Evolutionary conservation across 1,139 yeast genomes (phyloP).

Genomic region (Diutina catenulata): DNA sequence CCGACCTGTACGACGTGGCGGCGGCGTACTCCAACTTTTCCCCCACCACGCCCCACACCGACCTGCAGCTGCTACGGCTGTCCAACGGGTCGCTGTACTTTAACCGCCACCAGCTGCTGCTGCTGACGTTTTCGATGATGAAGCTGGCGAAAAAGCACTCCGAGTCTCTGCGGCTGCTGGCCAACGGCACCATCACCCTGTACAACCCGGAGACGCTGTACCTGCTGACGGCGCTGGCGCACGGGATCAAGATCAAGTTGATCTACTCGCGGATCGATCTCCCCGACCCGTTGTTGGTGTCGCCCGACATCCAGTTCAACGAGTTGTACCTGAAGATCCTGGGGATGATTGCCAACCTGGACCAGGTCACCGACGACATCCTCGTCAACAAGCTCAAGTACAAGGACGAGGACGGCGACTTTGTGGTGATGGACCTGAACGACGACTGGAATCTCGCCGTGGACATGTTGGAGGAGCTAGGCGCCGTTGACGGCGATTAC

Average conservation of each 20-base stretch:
- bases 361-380: conserved; percentile 22
- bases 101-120: conserved; percentile 32
- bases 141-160: conserved; percentile 6
- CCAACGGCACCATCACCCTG: conserved; percentile 8
- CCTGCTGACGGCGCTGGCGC: conserved; percentile 6
- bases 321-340: conserved; percentile 34
- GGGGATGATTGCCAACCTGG: conserved; percentile 22
- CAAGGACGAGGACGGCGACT: conserved; percentile 93
- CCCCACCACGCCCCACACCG: conserved; percentile 8
- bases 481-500: neutral
- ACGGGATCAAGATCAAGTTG: conserved; percentile 32
- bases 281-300: conserved; percentile 25
- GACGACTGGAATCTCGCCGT: conserved; percentile 59
- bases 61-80: conserved; percentile 12
- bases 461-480: conserved; percentile 35
- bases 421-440: conserved; percentile 73
- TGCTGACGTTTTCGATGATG: conserved; percentile 38
- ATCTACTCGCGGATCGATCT: conserved; percentile 35
- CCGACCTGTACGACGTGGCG: conserved; percentile 17
- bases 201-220: conserved; percentile 6
- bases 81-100: conserved; percentile 15
- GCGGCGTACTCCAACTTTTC: conserved; percentile 11
- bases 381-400: conserved; percentile 52
- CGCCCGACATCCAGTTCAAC: conserved; percentile 30
- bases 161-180: conserved; percentile 2